Evolutionary conservation across 768 basidiomycete species (phyloP).

Genomic region (Pleurotus tuoliensis): DNA sequence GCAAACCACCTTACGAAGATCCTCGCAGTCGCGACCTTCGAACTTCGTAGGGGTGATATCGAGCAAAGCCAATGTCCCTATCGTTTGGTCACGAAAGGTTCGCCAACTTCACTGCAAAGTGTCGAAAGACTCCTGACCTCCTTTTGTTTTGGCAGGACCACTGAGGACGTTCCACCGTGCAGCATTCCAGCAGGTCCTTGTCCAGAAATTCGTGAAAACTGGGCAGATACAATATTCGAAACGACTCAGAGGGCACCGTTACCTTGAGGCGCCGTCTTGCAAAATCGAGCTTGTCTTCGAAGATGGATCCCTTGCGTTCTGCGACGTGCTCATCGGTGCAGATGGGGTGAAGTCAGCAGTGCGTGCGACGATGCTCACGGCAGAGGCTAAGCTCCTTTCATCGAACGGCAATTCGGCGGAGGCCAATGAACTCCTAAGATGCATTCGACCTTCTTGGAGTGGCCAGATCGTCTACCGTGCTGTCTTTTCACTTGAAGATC

Average conservation of each 20-base stretch:
- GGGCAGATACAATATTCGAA: slow-evolving; percentile 51
- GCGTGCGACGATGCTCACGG: slow-evolving; percentile 33
- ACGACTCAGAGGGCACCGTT: slow-evolving; percentile 55
- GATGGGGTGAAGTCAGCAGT: slow-evolving; percentile 64
- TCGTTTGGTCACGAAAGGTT: slow-evolving; percentile 55
- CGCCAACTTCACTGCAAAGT: slow-evolving; percentile 9
- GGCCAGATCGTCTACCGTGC: slow-evolving; percentile 58
- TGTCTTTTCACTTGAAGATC: slow-evolving; percentile 48
- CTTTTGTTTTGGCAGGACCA: slow-evolving; percentile 6
- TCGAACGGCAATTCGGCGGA: slow-evolving; percentile 30
- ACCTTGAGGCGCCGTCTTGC: slow-evolving; percentile 38
- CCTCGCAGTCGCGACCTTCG: slow-evolving; percentile 43
- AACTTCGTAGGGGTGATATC: slow-evolving; percentile 56
- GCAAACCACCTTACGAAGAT: slow-evolving; percentile 2
- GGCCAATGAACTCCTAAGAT: slow-evolving; percentile 35
- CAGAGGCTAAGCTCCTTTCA: slow-evolving; percentile 31
- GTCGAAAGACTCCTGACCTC: not conserved
- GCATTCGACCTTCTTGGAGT: slow-evolving; percentile 53
- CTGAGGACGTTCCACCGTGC: slow-evolving; percentile 58
- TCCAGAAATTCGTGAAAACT: slow-evolving; percentile 42
- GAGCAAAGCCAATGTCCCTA: slow-evolving; percentile 49
- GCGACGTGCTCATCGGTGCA: slow-evolving; percentile 69
- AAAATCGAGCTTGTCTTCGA: slow-evolving; percentile 51
- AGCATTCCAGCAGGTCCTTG: slow-evolving; percentile 59
- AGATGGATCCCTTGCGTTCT: slow-evolving; percentile 56